phyloP scores from a whole-genome alignment of 352 stramenopile species.

The Thalassiosira oceanica region DNA sequence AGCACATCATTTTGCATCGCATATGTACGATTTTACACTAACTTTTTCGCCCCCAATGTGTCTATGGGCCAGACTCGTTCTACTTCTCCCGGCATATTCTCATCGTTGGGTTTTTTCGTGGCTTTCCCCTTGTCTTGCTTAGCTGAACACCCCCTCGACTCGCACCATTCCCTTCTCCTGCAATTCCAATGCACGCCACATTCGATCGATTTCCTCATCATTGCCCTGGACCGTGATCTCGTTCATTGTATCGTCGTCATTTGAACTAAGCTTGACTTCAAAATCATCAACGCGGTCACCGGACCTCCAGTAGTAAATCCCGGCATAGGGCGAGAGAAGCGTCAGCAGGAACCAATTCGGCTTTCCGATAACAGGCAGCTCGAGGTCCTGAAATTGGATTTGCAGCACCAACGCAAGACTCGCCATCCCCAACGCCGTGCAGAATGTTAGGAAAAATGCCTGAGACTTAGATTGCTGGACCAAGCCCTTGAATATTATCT shows the following conservation, averaged over 20 bases:
- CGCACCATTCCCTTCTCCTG: slow-evolving; percentile 82
- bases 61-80: no score
- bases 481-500: slow-evolving; percentile 77
- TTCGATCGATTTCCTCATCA: no score
- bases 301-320: slow-evolving; percentile 79
- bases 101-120: no score
- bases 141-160: slow-evolving; percentile 77
- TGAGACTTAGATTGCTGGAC: slow-evolving; percentile 68
- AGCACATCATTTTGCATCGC: no score
- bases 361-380: slow-evolving; percentile 56
- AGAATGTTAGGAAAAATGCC: slow-evolving; percentile 81
- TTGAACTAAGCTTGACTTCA: slow-evolving; percentile 67
- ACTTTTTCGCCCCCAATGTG: no score
- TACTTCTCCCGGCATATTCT: no score
- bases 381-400: slow-evolving; percentile 78
- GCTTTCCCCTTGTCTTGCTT: no score
- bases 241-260: no score
- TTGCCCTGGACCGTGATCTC: no score
- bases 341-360: slow-evolving; percentile 74
- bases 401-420: slow-evolving; percentile 77
- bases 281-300: slow-evolving; percentile 76
- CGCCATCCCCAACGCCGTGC: slow-evolving; percentile 68
- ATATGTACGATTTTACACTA: no score
- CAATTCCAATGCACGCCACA: slow-evolving; percentile 75
- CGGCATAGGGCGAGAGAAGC: slow-evolving; percentile 72